Percentiles rank a stretch among this genome's conserved stretches.
phyloP scores from a whole-genome alignment of 306 rosid species.

The Cicer bijugum region DNA sequence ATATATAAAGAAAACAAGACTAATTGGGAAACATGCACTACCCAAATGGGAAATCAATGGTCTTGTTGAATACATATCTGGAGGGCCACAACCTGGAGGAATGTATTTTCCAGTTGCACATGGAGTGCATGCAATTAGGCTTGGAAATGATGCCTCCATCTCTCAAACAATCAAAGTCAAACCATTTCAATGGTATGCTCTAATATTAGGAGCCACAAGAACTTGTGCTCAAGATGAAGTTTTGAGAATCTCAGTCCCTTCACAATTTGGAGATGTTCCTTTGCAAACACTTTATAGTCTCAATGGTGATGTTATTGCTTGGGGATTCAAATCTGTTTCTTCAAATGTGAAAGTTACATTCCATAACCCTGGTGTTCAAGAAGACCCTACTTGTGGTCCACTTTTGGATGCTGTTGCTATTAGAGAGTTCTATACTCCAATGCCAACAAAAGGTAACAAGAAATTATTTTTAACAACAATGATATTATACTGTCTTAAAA shows the following conservation, averaged over 20 bases:
- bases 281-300: constrained; percentile 84
- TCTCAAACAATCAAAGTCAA: constrained; percentile 74
- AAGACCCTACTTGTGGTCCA: constrained; percentile 93
- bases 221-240: constrained; percentile 97
- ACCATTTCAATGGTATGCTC: constrained; percentile 66
- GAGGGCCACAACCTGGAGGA: constrained; percentile 96
- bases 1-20: constrained; percentile 61
- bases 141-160: constrained; percentile 88
- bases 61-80: constrained; percentile 79
- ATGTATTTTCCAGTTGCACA: constrained; percentile 80
- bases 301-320: constrained; percentile 83
- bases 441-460: constrained; percentile 62
- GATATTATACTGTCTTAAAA: too few relatives aligned
- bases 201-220: constrained; percentile 85
- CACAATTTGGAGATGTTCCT: constrained; percentile 79
- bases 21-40: constrained; percentile 67
- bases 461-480: too few relatives aligned
- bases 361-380: constrained; percentile 88
- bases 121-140: constrained; percentile 93
- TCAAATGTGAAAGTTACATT: constrained; percentile 57
- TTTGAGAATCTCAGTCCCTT: constrained; percentile 72
- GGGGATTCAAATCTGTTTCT: constrained; percentile 63
- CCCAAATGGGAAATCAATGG: constrained; percentile 91
- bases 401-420: constrained; percentile 90
- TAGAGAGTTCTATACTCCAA: constrained; percentile 66